Base-by-base conservation (phyloP, 768 basidiomycete genomes). In the Pleurotus pulmonarius region DNA sequence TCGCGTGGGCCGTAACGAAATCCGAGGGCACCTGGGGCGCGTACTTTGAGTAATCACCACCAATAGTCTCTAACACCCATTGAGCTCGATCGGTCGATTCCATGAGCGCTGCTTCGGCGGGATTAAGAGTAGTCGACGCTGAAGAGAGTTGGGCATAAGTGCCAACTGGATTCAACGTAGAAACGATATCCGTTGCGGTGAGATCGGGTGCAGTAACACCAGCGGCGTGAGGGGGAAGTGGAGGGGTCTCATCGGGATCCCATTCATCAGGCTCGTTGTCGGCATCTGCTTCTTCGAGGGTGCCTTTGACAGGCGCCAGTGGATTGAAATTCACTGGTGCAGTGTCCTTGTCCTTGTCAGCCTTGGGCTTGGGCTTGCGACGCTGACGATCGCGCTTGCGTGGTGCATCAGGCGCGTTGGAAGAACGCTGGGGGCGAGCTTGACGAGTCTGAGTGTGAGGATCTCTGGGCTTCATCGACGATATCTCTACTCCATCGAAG, bases 41-140 rank as follows among this genome's bases (percentile, higher is more conserved):
- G 59, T 78, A 81, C 38, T 74, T 74, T 13, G 75, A 68, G 61
- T 87, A 87, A 60, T 83, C 77, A 25, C 83, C 82, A 3, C 72
- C 79, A 13, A 68, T 57, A 22, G 46, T 56, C 62, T 82, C 59
- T 11, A 56, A 60, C 54, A 60, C 26, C 45, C 48, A 54, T 29
- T 54, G 60, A 8, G 49, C 41, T 15, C 61, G 60, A 18, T 49
- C 44, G 22, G 34, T 24, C 25, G 53, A 38, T 38, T 56, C 52
- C 16, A 45, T 34, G 3, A 26, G 40, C 18, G 22, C 25, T 34
- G 26, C 48, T 58, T 54, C 52, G 39, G 55, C 12, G 4, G 38
- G 24, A 53, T 59, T 20, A 47, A 49, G 22, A 56, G 55, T 41
- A 38, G 58, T 29, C 5, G 51, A 53, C 18, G 51, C 38, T 4